phyloP scores from a whole-genome alignment of 2,329 filamentous ascomycete species.

The Aaosphaeria pasadenensis region DNA sequence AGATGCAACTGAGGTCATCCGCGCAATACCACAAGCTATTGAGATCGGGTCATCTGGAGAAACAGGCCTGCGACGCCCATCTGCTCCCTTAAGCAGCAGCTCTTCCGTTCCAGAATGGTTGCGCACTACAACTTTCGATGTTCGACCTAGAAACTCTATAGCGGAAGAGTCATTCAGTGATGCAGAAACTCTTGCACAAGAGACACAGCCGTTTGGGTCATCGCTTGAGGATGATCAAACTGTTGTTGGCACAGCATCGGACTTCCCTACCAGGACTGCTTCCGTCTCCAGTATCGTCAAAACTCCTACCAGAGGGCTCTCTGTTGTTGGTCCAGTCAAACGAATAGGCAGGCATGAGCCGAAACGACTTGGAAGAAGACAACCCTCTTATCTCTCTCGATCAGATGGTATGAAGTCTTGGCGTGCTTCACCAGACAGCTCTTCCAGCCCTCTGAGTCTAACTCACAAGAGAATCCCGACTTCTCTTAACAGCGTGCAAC shows the following conservation, averaged over 20 bases:
- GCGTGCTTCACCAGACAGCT: constrained; percentile 7
- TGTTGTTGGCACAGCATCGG: constrained; percentile 10
- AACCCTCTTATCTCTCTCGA: constrained; percentile 13
- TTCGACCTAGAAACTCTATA: constrained; percentile 8
- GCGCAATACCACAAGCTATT: constrained; percentile 6
- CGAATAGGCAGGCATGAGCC: constrained; percentile 13
- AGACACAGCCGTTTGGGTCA: constrained; percentile 13
- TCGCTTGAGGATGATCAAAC: constrained; percentile 16
- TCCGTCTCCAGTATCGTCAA: constrained; percentile 25
- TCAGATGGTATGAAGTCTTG: constrained; percentile 24
- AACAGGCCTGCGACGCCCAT: constrained; percentile 9
- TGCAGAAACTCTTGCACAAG: constrained; percentile 25
- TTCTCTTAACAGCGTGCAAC: too few species aligned
- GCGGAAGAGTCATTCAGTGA: constrained; percentile 26
- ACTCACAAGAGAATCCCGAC: too few species aligned
- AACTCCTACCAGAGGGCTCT: constrained; percentile 27
- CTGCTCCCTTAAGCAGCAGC: background rate
- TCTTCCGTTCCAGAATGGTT: constrained; percentile 11
- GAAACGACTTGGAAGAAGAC: constrained; percentile 8
- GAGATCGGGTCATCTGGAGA: constrained; percentile 26
- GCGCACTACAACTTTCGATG: constrained; percentile 1
- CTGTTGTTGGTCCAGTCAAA: constrained; percentile 23
- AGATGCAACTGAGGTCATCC: constrained; percentile 6
- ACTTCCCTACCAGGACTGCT: constrained; percentile 10
- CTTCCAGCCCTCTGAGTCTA: background rate